Percentiles rank a stretch among this genome's conserved stretches.
Evolutionary conservation across 345 rosid genomes (phyloP).

Genomic region (rapeseed (Brassica napus)): DNA sequence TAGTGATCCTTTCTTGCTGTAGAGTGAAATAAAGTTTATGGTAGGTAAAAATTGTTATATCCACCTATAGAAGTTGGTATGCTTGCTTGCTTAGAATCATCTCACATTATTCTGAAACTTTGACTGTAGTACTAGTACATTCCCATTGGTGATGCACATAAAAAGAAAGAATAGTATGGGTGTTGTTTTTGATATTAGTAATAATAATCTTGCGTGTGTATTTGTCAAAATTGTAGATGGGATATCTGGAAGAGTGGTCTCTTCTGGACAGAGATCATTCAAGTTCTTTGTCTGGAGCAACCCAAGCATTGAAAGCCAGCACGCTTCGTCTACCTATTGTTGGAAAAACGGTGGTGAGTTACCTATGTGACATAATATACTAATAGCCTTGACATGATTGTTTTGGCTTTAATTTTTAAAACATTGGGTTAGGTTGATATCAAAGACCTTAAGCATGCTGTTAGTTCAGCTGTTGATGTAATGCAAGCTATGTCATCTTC

Average conservation of each 20-base stretch:
- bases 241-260: not conserved
- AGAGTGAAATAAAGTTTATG: slow-evolving; percentile 9
- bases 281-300: not conserved
- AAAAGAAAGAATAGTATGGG: not conserved
- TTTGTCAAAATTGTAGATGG: not conserved
- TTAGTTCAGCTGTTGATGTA: slow-evolving; percentile 77
- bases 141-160: not conserved
- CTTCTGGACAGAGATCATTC: not conserved
- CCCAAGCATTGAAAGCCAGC: not conserved
- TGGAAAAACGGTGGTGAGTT: not conserved
- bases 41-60: slow-evolving; percentile 16
- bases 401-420: not conserved
- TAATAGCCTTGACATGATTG: not conserved
- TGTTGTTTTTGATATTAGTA: not conserved
- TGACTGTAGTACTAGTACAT: slow-evolving; percentile 3
- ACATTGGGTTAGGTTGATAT: slow-evolving; percentile 56
- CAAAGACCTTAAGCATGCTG: slow-evolving; percentile 83
- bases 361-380: not conserved
- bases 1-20: not conserved
- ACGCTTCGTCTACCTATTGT: not conserved
- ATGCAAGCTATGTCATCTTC: slow-evolving; percentile 95
- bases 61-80: slow-evolving; percentile 14
- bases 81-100: slow-evolving; percentile 24
- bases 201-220: not conserved
- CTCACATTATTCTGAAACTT: slow-evolving; percentile 19